phyloP scores from a whole-genome alignment of 305 asterid genomes.

The Rubia tinctorum region DNA sequence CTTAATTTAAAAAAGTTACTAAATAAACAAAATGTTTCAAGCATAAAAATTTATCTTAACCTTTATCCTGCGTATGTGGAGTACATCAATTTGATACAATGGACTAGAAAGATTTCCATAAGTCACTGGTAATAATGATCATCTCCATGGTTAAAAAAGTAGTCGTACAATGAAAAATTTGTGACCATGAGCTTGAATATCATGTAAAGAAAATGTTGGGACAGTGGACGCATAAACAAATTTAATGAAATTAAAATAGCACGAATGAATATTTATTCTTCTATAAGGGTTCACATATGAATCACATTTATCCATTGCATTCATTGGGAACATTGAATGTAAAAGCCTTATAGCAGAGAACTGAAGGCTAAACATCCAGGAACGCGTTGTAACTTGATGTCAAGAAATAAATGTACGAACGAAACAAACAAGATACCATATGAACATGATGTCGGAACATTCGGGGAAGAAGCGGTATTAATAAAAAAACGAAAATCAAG shows the following conservation, averaged over 20 bases:
- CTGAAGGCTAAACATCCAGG: constrained; percentile 64
- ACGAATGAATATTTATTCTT: no score
- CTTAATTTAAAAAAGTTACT: background rate
- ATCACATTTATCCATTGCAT: background rate
- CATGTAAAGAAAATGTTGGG: constrained; percentile 13
- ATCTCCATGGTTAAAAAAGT: constrained; percentile 90
- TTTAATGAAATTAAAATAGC: background rate
- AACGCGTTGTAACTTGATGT: constrained; percentile 96
- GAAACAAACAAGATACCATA: constrained; percentile 91
- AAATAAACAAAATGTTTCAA: background rate
- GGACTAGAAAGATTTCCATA: constrained; percentile 93
- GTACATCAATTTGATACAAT: constrained; percentile 69
- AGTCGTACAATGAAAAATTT: constrained; percentile 43
- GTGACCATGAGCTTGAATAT: constrained; percentile 9
- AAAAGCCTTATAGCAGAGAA: constrained; percentile 96
- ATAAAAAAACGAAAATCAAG: background rate
- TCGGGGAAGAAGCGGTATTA: constrained; percentile 78
- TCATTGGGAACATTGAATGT: constrained; percentile 7
- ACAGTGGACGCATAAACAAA: constrained; percentile 10
- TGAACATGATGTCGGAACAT: constrained; percentile 85
- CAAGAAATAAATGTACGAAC: constrained; percentile 91
- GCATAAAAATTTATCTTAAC: constrained; percentile 31
- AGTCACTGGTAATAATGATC: constrained; percentile 89
- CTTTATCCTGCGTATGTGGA: constrained; percentile 75
- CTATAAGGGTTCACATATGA: background rate